Base-by-base conservation (phyloP, 2,329 filamentous ascomycete genomes). In the Colletotrichum gloeosporioides region DNA sequence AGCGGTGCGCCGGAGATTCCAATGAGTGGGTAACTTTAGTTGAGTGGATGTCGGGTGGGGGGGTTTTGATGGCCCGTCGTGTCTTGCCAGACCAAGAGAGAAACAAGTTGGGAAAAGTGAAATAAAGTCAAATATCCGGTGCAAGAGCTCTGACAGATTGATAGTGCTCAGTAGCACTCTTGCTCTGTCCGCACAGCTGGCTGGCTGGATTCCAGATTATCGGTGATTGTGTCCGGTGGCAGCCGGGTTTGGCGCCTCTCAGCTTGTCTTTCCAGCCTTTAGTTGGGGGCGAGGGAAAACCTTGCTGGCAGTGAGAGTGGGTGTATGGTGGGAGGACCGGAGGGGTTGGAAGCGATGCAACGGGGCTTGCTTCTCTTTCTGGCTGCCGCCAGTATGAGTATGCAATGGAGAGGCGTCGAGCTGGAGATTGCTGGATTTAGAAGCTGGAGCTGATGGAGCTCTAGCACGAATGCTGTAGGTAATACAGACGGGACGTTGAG, bases 1-100 rank as follows among this genome's bases (percentile, higher is more conserved):
- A 71, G 39, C 39, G 18, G 39, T 44, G 72, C 62, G 73, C 29
- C 69, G 69, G 69, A 44, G 65, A 70, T 70, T 73, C 71, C 71
- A 75, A 67, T 55, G 36, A 67, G 73, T 67, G 73, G 73, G 69
- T 62, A 75, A 72, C 62, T 66, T 72, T 72, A 55, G 73, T 59
- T 65, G 62, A 18, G 73, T 75, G 73, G 73, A 36, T 75, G 63
- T 67, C 36, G 22, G 36, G 69, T 72, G 73, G 69, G 31, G 73
- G 67, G 16, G 31, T 29, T 62, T 34, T 57, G 32, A 70, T 66
- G 27, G 34, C 10, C 67, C 61, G 61, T 66, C 39, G 62, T 63
- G 73, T 66, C 72, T 53, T 61, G 65, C 32, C 27, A 39, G 69
- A 63, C 73, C 32, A 75, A 44, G 67, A 69, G 55, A 25, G 67